A percentile compares a stretch with the other conserved stretches of the same genome.
Conservation (phyloP, 2,329 filamentous ascomycete genomes). For the Colletotrichum sp. region DNA sequence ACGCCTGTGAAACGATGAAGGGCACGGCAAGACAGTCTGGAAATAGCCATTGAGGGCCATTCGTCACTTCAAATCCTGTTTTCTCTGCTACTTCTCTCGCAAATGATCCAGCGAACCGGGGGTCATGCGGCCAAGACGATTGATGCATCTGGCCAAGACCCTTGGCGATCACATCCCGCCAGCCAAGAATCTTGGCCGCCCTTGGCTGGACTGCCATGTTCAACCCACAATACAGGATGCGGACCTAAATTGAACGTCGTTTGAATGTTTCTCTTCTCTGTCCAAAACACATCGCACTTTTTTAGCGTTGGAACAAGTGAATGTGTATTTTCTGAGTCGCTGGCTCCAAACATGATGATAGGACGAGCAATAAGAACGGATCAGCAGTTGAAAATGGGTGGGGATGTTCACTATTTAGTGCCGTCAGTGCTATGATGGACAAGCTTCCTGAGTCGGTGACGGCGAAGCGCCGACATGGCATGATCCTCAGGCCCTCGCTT, state of each 20-base stretch:
- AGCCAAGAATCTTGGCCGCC: not conserved
- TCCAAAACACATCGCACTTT: not conserved
- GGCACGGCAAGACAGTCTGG: too few species aligned
- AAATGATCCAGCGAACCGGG: not conserved
- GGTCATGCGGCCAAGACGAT: not conserved
- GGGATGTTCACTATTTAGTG: not conserved
- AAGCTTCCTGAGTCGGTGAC: not conserved
- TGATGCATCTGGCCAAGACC: not conserved
- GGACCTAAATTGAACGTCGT: not conserved
- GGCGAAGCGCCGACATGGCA: not conserved
- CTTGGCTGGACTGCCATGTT: not conserved
- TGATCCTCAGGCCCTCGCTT: not conserved
- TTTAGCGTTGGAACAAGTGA: rapidly evolving
- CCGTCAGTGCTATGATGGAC: not conserved
- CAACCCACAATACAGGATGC: not conserved
- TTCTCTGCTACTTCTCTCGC: rapidly evolving
- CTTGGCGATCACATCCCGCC: not conserved
- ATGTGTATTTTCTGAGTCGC: not conserved
- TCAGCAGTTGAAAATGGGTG: not conserved
- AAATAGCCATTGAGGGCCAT: rapidly evolving
- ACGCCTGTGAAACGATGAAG: too few species aligned
- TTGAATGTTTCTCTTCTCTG: not conserved
- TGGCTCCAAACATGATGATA: not conserved
- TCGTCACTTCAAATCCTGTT: not conserved
- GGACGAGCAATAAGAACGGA: not conserved